Conservation (phyloP, 495 filamentous ascomycete species). For the Bacidia rubella region DNA sequence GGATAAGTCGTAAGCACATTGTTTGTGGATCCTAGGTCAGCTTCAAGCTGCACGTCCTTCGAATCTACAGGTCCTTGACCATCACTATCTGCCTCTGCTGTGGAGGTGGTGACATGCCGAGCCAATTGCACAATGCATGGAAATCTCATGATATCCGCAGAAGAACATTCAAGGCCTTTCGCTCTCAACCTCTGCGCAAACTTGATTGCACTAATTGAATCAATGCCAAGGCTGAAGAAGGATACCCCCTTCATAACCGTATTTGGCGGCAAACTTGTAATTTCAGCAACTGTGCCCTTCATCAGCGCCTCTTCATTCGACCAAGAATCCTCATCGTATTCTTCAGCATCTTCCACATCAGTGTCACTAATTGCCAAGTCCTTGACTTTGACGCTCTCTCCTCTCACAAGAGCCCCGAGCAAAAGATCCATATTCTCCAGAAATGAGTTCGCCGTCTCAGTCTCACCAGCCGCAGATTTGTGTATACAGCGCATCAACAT, state of each 20-base stretch:
- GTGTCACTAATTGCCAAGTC: background rate
- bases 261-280: conserved; percentile 12
- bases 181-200: conserved; percentile 22
- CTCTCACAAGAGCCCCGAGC: conserved; percentile 18
- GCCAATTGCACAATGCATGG: conserved; percentile 23
- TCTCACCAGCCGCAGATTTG: conserved; percentile 16
- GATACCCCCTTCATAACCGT: conserved; percentile 22
- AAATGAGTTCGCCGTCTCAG: conserved; percentile 17
- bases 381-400: conserved; percentile 16
- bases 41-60: background rate
- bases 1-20: conserved; percentile 8
- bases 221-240: conserved; percentile 25
- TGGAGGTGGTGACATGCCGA: conserved; percentile 9
- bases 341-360: background rate
- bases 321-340: conserved; percentile 20
- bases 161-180: conserved; percentile 19
- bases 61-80: background rate
- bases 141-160: conserved; percentile 26
- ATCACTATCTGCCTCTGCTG: background rate
- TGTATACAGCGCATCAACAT: conserved; percentile 19
- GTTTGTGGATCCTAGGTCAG: background rate
- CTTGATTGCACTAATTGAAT: conserved; percentile 27
- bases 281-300: conserved; percentile 13
- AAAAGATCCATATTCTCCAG: conserved; percentile 25
- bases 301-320: conserved; percentile 17